phyloP scores from a whole-genome alignment of 495 filamentous ascomycete species.

The Trichoderma gamsii region DNA sequence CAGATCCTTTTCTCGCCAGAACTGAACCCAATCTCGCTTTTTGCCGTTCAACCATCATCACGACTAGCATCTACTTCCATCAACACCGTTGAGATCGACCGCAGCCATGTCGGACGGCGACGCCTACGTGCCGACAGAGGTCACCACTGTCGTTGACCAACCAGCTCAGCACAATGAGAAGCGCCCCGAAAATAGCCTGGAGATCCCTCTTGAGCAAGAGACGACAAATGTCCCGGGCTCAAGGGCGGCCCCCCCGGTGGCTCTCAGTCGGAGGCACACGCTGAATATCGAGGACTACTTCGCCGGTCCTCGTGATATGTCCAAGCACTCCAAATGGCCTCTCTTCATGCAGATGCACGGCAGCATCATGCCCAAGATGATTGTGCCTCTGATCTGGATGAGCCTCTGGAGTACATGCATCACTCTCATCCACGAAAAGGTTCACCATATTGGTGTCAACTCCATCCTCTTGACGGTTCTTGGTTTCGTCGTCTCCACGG shows the following conservation, averaged over 20 bases:
- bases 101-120: constrained; percentile 14
- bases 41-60: background rate
- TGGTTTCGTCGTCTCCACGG: constrained; percentile 83
- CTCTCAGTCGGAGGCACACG: constrained; percentile 41
- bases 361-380: constrained; percentile 73
- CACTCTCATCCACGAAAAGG: constrained; percentile 53
- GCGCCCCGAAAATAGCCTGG: background rate
- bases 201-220: background rate
- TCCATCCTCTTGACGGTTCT: constrained; percentile 73
- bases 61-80: background rate
- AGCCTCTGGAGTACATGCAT: constrained; percentile 64
- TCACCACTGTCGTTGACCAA: background rate
- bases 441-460: constrained; percentile 53
- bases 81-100: background rate
- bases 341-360: constrained; percentile 75
- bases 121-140: background rate
- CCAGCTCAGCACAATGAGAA: background rate
- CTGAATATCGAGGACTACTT: constrained; percentile 51
- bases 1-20: background rate
- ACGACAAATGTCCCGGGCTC: background rate
- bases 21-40: background rate
- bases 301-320: constrained; percentile 60
- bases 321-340: constrained; percentile 76
- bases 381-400: constrained; percentile 63
- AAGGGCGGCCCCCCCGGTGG: constrained; percentile 15